Evolutionary conservation across 2,329 filamentous ascomycete species (phyloP).

Genomic region (Calonectria fujianensis): DNA sequence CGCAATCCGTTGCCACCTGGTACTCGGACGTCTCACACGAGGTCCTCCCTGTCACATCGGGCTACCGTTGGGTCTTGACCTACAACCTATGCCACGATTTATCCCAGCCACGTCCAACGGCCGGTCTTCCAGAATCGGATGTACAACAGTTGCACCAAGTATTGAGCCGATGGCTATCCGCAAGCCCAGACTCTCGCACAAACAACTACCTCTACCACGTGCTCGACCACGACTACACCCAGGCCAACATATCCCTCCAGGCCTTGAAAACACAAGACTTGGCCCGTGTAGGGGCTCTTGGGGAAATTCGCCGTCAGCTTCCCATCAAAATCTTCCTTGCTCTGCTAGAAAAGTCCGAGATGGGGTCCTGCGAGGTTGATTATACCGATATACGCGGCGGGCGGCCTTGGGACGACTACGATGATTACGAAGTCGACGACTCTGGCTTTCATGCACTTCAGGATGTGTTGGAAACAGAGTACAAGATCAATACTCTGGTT

Average conservation of each 20-base stretch:
- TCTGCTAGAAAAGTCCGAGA: conserved; percentile 56
- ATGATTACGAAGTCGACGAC: background rate
- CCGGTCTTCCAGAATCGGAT: conserved; percentile 36
- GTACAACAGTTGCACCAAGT: conserved; percentile 44
- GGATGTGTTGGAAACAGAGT: conserved; percentile 26
- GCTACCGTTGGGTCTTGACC: conserved; percentile 70
- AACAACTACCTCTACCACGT: conserved; percentile 53
- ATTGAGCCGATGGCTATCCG: conserved; percentile 55
- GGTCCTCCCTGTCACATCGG: conserved; percentile 67
- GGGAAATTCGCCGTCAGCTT: conserved; percentile 49
- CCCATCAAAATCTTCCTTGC: conserved; percentile 59
- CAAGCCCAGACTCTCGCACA: conserved; percentile 10
- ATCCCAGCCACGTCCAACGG: conserved; percentile 47
- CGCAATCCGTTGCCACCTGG: conserved; percentile 59
- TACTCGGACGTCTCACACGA: conserved; percentile 73
- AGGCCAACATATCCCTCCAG: conserved; percentile 56
- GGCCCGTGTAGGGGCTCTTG: conserved; percentile 52
- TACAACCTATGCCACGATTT: conserved; percentile 67
- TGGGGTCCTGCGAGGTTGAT: conserved; percentile 42
- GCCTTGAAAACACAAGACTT: conserved; percentile 56
- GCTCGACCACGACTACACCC: conserved; percentile 60
- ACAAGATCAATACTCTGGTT: conserved; percentile 52
- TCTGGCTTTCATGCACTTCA: conserved; percentile 43
- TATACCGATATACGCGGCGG: background rate
- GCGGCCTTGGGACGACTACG: conserved; percentile 12